Evolutionary conservation across 805 yeast species (phyloP).

Genomic region (Suhomyces pyralidae): DNA sequence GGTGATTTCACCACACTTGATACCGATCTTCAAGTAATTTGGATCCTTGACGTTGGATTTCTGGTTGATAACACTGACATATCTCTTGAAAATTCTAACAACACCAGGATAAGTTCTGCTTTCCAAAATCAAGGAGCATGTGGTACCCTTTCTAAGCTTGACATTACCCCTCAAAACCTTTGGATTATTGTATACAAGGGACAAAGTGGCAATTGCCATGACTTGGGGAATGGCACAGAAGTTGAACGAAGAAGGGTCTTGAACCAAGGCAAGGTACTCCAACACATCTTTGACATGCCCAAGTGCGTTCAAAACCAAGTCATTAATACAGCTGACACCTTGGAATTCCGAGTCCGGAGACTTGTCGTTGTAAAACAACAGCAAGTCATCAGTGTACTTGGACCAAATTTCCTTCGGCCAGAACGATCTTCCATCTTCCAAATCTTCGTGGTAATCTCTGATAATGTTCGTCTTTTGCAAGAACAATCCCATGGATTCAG

Average conservation of each 20-base stretch:
- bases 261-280: slow-evolving; percentile 68
- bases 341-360: slow-evolving; percentile 44
- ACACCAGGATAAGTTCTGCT: slow-evolving; percentile 75
- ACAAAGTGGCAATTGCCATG: slow-evolving; percentile 96
- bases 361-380: slow-evolving; percentile 47
- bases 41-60: slow-evolving; percentile 81
- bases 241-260: slow-evolving; percentile 79
- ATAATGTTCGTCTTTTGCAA: slow-evolving; percentile 95
- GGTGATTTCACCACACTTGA: slow-evolving; percentile 83
- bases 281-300: slow-evolving; percentile 75
- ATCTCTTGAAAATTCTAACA: slow-evolving; percentile 70
- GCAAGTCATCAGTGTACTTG: slow-evolving; percentile 63
- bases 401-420: slow-evolving; percentile 97
- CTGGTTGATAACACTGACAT: slow-evolving; percentile 72
- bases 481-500: slow-evolving; percentile 90
- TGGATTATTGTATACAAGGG: slow-evolving; percentile 79
- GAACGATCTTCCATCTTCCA: slow-evolving; percentile 87
- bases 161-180: slow-evolving; percentile 66
- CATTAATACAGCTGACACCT: slow-evolving; percentile 77
- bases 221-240: slow-evolving; percentile 99
- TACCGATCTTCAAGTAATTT: slow-evolving; percentile 77
- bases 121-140: slow-evolving; percentile 70
- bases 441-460: slow-evolving; percentile 90
- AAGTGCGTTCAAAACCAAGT: slow-evolving; percentile 75
- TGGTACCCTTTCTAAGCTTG: slow-evolving; percentile 87